Percentiles rank a stretch among this genome's conserved stretches.
phyloP scores from a whole-genome alignment of 768 basidiomycete species.

The Tricholoma sp. region DNA sequence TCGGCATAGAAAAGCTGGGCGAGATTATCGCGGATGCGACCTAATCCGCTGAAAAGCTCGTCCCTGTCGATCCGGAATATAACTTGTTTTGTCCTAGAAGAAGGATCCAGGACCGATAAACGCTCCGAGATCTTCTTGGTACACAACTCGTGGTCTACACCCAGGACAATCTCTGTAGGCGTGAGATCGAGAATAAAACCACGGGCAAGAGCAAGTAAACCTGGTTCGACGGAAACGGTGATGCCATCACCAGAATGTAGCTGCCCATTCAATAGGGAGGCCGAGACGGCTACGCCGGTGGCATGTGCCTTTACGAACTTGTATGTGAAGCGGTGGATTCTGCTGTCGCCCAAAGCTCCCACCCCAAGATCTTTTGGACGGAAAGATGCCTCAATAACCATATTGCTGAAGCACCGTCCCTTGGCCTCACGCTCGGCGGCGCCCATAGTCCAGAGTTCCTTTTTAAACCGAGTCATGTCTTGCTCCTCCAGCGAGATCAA shows the following conservation, averaged over 20 bases:
- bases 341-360: constrained; percentile 30
- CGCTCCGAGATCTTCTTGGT: constrained; percentile 41
- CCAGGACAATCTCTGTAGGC: constrained; percentile 60
- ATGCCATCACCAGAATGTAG: constrained; percentile 79
- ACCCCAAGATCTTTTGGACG: constrained; percentile 15
- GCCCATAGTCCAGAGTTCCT: constrained; percentile 91
- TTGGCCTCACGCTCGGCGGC: constrained; percentile 73
- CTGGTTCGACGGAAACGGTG: constrained; percentile 82
- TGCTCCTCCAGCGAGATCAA: constrained; percentile 84
- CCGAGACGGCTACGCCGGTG: neutral
- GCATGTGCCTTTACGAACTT: constrained; percentile 45
- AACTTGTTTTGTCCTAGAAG: constrained; percentile 13
- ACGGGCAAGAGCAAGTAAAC: constrained; percentile 76
- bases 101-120: constrained; percentile 17
- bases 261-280: constrained; percentile 60
- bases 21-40: constrained; percentile 85
- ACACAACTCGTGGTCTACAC: constrained; percentile 78
- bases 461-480: constrained; percentile 77
- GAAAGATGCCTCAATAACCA: constrained; percentile 59
- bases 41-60: constrained; percentile 83
- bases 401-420: constrained; percentile 81
- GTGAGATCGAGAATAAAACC: constrained; percentile 79
- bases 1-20: constrained; percentile 82
- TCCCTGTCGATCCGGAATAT: constrained; percentile 92
- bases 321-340: constrained; percentile 79